Evolutionary conservation across 2,329 filamentous ascomycete species (phyloP), one percentile per base, ranked within the genome.

Genomic region (Fusarium chaquense): DNA sequence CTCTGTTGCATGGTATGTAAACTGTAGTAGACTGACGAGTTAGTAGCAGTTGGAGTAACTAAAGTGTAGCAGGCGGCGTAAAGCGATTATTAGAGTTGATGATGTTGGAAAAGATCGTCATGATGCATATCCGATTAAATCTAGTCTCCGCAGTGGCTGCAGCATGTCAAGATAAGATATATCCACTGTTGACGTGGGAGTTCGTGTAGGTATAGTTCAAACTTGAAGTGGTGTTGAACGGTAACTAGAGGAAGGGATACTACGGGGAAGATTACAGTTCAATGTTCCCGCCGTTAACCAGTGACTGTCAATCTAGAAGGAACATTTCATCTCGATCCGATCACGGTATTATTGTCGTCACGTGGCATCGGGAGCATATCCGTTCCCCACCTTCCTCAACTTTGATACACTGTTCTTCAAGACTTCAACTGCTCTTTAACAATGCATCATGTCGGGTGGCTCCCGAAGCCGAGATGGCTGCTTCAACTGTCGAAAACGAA

Each of bases 401-500:
- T 15, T 40, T 40, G 36, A 40, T 40, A 20, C n/a, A 40, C 20
- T 40, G 20, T 20, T 22, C n/a, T 40, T 40, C 32, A 13, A 28
- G 26, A 28, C 9, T 40, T 59, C 32, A 28, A 62, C 58, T 40
- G 38, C 38, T 30, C 41, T 13, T 24, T 10, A 33, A 45, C 57
- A 22, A 73, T 71, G 67, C 63, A 61, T 56, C 57, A 74, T 73
- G 72, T 32, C 59, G 35, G 50, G 63, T 57, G 71, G 71, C 62
- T 70, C 68, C 33, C 70, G 70, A 36, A 70, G 72, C 50, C 72
- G 72, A 35, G 59, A 70, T 10, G 72, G 73, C 55, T 85, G 83
- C 75, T 80, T 79, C 58, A 81, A 82, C 59, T 85, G 85, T 69
- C 79, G 85, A 57, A 84, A 83, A 63, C 79, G 85, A 59, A 86